Base-by-base conservation (phyloP, 129 eudicot genomes). In the Flaveria linearis region DNA sequence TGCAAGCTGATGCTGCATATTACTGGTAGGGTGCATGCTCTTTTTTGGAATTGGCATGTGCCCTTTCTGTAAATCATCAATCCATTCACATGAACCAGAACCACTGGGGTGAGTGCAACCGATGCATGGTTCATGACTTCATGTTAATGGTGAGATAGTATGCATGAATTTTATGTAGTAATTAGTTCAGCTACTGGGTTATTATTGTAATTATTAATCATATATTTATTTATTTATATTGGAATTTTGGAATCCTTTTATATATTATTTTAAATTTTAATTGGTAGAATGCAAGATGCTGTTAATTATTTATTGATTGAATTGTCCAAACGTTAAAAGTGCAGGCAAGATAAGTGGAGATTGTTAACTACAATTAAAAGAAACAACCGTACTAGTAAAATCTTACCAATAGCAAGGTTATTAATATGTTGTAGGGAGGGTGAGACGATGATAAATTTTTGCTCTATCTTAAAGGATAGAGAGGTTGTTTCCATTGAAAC, bases 121-220 rank as follows among this genome's bases (percentile, higher is more conserved):
- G 20, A n/a, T 69, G 63, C 82, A 61, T 68, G 51, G 23, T 71
- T 20, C 46, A 22, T 68, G 68, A 53, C 13, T 71, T 20, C 46
- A 39, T 68, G 68, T 55, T 23, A 45, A 69, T 47, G 58, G 39
- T 69, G 23, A 62, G 50, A 74, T 64, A 41, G 68, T 42, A 80
- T 73, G 64, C 58, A 36, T 62, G 65, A 71, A 72, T 79, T 17
- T 62, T 71, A 9, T 80, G 79, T 80, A 45, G 70, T 73, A 67
- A 36, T 65, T 80, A 56, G 84, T 51, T 28, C 39, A 58, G 13
- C 13, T 42, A 18, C 70, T 80, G 62, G 77, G 73, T 55, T 80
- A 66, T 55, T 80, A 66, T 68, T 80, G 84, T 80, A 66, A 80
- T 80, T 80, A 79, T 79, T 43, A 75, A 57, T 65, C 43, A 53